A percentile compares a stretch with the other conserved stretches of the same genome.
These are phyloP conservation scores for Dittrichia graveolens DNA, from an alignment of 129 eudicot species.

Conservation along the genomic window DNA sequence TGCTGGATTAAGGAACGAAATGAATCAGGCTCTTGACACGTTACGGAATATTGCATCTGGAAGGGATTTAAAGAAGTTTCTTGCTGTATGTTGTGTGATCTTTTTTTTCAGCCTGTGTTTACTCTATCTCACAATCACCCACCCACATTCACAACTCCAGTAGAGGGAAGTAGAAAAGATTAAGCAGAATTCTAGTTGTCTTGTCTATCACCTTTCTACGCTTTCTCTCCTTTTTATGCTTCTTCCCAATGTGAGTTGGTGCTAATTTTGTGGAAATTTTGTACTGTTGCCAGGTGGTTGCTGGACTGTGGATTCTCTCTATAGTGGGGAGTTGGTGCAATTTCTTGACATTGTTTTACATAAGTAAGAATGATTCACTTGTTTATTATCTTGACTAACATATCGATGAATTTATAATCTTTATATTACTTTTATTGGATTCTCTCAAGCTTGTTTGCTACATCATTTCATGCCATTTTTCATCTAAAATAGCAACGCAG, in stretches of 20 bases:
- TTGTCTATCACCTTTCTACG: neutral
- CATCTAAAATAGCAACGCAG: neutral
- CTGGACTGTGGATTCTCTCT: conserved; percentile 76
- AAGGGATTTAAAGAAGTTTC: conserved; percentile 81
- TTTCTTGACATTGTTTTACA: conserved; percentile 85
- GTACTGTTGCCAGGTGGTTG: conserved; percentile 56
- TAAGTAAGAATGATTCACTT: conserved; percentile 44
- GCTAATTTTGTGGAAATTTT: conserved; percentile 9
- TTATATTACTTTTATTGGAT: neutral
- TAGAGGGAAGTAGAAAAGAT: no score
- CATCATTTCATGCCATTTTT: neutral
- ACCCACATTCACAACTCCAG: no score
- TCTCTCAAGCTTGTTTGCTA: neutral
- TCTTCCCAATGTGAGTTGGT: neutral
- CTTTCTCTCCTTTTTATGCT: neutral
- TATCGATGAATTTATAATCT: neutral
- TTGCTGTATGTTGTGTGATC: conserved; percentile 53
- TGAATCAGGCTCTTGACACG: conserved; percentile 54
- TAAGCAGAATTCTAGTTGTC: neutral
- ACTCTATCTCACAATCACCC: conserved; percentile 4
- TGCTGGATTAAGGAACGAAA: conserved; percentile 59
- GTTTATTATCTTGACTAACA: neutral
- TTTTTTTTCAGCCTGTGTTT: conserved; percentile 1
- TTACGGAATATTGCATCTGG: conserved; percentile 78
- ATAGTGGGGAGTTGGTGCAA: conserved; percentile 79